phyloP scores from a whole-genome alignment of 768 basidiomycete species.

The Ramaria sp. region DNA sequence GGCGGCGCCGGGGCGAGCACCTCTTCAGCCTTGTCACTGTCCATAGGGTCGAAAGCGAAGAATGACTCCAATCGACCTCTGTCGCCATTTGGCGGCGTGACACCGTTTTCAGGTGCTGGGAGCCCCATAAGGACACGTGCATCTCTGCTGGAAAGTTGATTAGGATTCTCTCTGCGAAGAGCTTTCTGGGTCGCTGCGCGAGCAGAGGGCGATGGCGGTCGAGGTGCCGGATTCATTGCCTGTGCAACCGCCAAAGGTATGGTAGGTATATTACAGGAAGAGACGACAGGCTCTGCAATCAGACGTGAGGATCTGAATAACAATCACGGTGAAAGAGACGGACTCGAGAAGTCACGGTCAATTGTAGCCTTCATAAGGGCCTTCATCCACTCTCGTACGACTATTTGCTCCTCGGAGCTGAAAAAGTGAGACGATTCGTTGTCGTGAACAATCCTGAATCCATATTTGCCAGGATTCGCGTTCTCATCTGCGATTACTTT shows the following conservation, averaged over 20 bases:
- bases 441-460: conserved; percentile 90
- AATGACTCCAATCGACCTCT: conserved; percentile 44
- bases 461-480: conserved; percentile 85
- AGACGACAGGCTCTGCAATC: conserved; percentile 78
- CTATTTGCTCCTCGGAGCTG: conserved; percentile 76
- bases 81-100: conserved; percentile 18
- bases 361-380: conserved; percentile 99
- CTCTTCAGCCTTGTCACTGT: neutral
- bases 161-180: conserved; percentile 73
- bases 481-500: conserved; percentile 90
- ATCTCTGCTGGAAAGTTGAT: conserved; percentile 70
- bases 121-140: conserved; percentile 64
- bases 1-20: conserved; percentile 33
- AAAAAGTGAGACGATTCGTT: conserved; percentile 82
- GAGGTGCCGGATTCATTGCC: conserved; percentile 90
- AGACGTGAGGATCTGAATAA: neutral
- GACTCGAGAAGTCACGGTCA: conserved; percentile 83
- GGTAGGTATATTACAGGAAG: conserved; percentile 93
- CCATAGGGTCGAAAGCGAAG: conserved; percentile 33
- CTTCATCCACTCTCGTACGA: conserved; percentile 99
- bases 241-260: conserved; percentile 93
- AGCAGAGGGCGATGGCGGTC: conserved; percentile 86
- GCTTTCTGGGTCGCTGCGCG: conserved; percentile 85
- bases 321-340: conserved; percentile 18
- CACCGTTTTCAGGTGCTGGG: conserved; percentile 23